Evolutionary conservation across 2,329 filamentous ascomycete species (phyloP).

Genomic region (Cercospora zeina): DNA sequence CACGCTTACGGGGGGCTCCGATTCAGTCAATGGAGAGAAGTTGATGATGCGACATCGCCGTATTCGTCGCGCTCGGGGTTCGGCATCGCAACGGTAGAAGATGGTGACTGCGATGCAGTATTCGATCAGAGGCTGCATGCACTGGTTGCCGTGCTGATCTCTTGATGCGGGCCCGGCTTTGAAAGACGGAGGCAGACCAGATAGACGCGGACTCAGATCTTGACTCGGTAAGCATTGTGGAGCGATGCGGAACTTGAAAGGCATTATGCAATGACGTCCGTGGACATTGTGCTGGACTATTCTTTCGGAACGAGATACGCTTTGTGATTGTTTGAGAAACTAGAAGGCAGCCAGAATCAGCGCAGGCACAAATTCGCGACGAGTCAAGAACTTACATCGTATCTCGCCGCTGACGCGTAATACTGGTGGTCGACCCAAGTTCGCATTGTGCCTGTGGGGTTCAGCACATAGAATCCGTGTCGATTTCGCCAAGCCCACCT

Average conservation of each 20-base stretch:
- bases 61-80: not conserved
- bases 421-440: not conserved
- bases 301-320: not conserved
- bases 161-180: not conserved
- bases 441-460: not conserved
- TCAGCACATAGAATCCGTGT: not conserved
- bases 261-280: conserved; percentile 3
- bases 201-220: conserved; percentile 3
- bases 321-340: not conserved
- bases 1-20: not conserved
- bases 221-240: conserved; percentile 14
- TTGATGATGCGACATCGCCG: not conserved
- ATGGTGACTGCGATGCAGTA: conserved; percentile 8
- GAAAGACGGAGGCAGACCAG: conserved; percentile 9
- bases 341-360: not conserved
- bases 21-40: not conserved
- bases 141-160: conserved; percentile 9
- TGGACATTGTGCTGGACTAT: not conserved
- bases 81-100: not conserved
- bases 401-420: not conserved
- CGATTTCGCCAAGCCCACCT: not conserved
- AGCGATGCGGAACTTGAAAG: conserved; percentile 14
- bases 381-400: not conserved
- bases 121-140: conserved; percentile 16
- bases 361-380: not conserved